Evolutionary conservation across 2,329 filamentous ascomycete genomes (phyloP).

Genomic region (Juglanconis sp.): DNA sequence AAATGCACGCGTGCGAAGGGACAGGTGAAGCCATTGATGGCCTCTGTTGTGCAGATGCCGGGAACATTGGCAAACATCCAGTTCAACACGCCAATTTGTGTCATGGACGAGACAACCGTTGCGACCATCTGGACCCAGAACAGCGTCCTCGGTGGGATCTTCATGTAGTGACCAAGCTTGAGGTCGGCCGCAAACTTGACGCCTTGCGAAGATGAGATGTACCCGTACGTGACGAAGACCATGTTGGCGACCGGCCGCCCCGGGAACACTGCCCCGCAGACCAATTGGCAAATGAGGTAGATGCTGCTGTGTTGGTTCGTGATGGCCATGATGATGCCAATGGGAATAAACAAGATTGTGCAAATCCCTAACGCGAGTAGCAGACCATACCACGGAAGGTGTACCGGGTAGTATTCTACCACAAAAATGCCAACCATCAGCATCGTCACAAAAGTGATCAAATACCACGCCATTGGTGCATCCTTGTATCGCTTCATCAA

Average conservation of each 20-base stretch:
- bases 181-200: conserved; percentile 86
- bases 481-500: conserved; percentile 81
- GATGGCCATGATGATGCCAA: conserved; percentile 89
- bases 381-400: conserved; percentile 83
- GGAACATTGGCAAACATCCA: conserved; percentile 83
- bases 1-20: conserved; percentile 86
- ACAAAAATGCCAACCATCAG: conserved; percentile 76
- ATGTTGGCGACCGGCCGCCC: conserved; percentile 86
- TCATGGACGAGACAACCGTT: conserved; percentile 72
- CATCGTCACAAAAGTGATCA: conserved; percentile 73
- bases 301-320: conserved; percentile 87
- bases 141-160: conserved; percentile 75
- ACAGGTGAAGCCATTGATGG: conserved; percentile 85
- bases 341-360: conserved; percentile 80
- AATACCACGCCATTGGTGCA: conserved; percentile 78
- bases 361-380: conserved; percentile 76
- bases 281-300: conserved; percentile 81
- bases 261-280: conserved; percentile 78
- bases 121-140: conserved; percentile 77
- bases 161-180: conserved; percentile 86
- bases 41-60: conserved; percentile 72
- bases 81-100: conserved; percentile 80
- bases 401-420: conserved; percentile 79
- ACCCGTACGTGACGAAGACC: conserved; percentile 90
- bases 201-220: conserved; percentile 83